Evolutionary conservation across 1,284 basidiomycete genomes (phyloP).

Genomic region (Pisolithus thermaeus): DNA sequence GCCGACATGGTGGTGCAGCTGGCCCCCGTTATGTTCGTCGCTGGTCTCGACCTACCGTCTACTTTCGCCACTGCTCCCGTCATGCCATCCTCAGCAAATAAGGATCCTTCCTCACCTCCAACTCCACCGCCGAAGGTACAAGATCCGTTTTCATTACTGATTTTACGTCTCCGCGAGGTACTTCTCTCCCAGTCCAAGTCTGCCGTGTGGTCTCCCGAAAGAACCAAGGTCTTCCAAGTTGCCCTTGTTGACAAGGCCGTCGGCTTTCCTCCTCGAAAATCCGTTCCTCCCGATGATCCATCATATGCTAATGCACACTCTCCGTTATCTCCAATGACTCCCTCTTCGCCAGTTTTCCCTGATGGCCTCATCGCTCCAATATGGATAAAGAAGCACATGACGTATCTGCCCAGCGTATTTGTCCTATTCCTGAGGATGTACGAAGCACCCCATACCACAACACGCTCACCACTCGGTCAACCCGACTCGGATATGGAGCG

Average conservation of each 20-base stretch:
- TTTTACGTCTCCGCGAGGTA: constrained; percentile 55
- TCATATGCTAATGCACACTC: constrained; percentile 63
- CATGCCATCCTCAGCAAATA: constrained; percentile 12
- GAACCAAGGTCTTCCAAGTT: constrained; percentile 72
- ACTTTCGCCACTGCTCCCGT: constrained; percentile 12
- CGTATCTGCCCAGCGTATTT: constrained; percentile 88
- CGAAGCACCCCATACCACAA: constrained; percentile 46
- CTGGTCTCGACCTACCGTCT: constrained; percentile 56
- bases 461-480: constrained; percentile 48
- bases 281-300: constrained; percentile 48
- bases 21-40: constrained; percentile 89
- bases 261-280: constrained; percentile 84
- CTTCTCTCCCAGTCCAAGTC: constrained; percentile 57
- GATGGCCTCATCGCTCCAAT: constrained; percentile 96
- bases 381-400: constrained; percentile 94
- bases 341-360: constrained; percentile 83
- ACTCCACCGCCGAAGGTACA: constrained; percentile 32
- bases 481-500: constrained; percentile 47
- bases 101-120: constrained; percentile 13
- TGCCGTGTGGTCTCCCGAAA: constrained; percentile 59
- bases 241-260: constrained; percentile 78
- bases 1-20: constrained; percentile 78
- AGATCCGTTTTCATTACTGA: constrained; percentile 55
- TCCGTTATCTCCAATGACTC: constrained; percentile 85
- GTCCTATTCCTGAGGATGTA: constrained; percentile 83